Evolutionary conservation across 2,329 filamentous ascomycete species (phyloP).

Genomic region (Drechslera avenae): DNA sequence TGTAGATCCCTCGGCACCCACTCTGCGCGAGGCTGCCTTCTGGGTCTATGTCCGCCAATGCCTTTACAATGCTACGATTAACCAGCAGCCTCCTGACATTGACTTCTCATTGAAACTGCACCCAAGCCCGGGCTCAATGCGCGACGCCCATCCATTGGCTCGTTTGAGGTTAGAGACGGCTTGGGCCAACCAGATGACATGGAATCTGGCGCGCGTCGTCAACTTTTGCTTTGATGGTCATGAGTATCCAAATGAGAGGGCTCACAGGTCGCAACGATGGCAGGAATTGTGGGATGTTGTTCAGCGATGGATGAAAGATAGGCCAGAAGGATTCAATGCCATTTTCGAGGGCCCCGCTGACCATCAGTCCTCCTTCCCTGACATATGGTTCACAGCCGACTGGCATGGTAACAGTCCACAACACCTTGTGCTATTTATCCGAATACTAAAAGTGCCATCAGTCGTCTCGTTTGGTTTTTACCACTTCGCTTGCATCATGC

Average conservation of each 20-base stretch:
- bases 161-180: conserved; percentile 37
- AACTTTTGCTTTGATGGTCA: conserved; percentile 38
- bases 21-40: conserved; percentile 40
- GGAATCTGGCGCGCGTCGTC: conserved; percentile 37
- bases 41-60: conserved; percentile 44
- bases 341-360: conserved; percentile 31
- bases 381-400: conserved; percentile 38
- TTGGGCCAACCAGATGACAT: conserved; percentile 43
- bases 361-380: conserved; percentile 26
- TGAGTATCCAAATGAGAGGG: conserved; percentile 17
- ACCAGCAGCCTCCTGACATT: conserved; percentile 39
- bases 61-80: conserved; percentile 40
- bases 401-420: conserved; percentile 33
- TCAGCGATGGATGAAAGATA: conserved; percentile 29
- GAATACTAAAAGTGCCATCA: conserved; percentile 10
- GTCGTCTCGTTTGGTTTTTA: conserved; percentile 35
- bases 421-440: too few species aligned
- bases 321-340: conserved; percentile 35
- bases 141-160: conserved; percentile 31
- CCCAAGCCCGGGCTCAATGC: conserved; percentile 29
- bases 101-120: conserved; percentile 36
- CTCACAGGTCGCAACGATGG: conserved; percentile 23
- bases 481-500: conserved; percentile 37
- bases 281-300: conserved; percentile 30
- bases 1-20: conserved; percentile 41